Conservation (phyloP, 2,329 filamentous ascomycete genomes). For the Fusarium sp. region DNA sequence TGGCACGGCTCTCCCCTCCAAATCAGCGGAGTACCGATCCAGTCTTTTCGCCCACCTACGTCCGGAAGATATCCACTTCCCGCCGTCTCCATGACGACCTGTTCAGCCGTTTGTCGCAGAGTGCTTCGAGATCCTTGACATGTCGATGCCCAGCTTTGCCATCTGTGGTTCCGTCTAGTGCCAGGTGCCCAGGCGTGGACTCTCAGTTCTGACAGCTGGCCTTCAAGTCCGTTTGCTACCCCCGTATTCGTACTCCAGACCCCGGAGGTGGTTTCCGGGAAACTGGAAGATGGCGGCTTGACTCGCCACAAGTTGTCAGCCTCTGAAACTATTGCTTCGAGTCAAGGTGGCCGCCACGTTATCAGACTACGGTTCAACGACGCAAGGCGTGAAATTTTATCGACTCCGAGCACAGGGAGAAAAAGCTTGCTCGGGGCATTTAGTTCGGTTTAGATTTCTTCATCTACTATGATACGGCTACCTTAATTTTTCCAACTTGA, state of each 20-base stretch:
- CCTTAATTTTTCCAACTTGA: background rate
- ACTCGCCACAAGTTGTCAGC: slow-evolving; percentile 8
- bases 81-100: slow-evolving; percentile 40
- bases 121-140: slow-evolving; percentile 19
- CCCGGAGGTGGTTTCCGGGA: slow-evolving; percentile 2
- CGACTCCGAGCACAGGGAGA: background rate
- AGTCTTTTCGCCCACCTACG: slow-evolving; percentile 17
- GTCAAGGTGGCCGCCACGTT: slow-evolving; percentile 1
- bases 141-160: slow-evolving; percentile 5
- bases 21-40: slow-evolving; percentile 18
- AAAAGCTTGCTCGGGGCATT: background rate
- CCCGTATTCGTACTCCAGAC: slow-evolving; percentile 29
- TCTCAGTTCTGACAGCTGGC: background rate
- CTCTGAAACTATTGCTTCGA: slow-evolving; percentile 2
- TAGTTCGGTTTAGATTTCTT: background rate
- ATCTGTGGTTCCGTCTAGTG: background rate
- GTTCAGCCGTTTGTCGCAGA: slow-evolving; percentile 5
- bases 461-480: background rate
- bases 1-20: slow-evolving; percentile 16
- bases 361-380: background rate
- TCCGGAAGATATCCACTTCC: slow-evolving; percentile 40
- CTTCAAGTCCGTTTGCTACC: background rate
- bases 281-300: slow-evolving; percentile 6
- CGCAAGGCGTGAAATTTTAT: background rate
- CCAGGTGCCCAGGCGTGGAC: background rate